Percentiles rank a stretch among this genome's conserved stretches.
phyloP scores from a whole-genome alignment of 2,329 filamentous ascomycete genomes.

The Alternaria gaisen region DNA sequence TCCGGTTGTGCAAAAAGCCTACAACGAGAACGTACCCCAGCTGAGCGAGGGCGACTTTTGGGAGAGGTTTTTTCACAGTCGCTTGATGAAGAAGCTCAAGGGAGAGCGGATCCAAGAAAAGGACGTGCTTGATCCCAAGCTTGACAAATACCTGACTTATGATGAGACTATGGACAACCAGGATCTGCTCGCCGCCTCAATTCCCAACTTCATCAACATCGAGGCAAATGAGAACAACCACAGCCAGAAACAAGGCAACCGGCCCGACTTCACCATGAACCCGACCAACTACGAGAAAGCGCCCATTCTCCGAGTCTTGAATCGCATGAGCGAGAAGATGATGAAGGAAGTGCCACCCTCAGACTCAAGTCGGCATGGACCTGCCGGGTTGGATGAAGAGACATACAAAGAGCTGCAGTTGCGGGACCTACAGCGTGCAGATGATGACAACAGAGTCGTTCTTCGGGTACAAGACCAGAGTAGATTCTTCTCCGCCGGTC shows the following conservation, averaged over 20 bases:
- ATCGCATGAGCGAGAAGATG: slow-evolving; percentile 91
- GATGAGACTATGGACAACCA: slow-evolving; percentile 66
- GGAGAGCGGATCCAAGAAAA: slow-evolving; percentile 84
- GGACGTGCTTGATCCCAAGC: slow-evolving; percentile 78
- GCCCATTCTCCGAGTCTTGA: slow-evolving; percentile 87
- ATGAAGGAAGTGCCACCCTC: slow-evolving; percentile 85
- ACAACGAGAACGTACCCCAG: slow-evolving; percentile 86
- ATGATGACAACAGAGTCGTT: slow-evolving; percentile 78
- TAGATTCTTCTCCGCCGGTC: slow-evolving; percentile 73
- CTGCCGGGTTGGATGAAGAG: slow-evolving; percentile 74
- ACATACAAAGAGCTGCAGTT: slow-evolving; percentile 79
- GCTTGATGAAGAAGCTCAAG: slow-evolving; percentile 87
- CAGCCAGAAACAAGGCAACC: slow-evolving; percentile 85
- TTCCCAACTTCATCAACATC: slow-evolving; percentile 90
- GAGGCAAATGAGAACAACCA: slow-evolving; percentile 96
- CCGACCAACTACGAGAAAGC: slow-evolving; percentile 77
- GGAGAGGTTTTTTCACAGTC: slow-evolving; percentile 91
- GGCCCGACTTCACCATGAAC: slow-evolving; percentile 89
- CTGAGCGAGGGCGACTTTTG: slow-evolving; percentile 85
- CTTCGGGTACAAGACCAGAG: slow-evolving; percentile 90
- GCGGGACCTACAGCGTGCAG: slow-evolving; percentile 79
- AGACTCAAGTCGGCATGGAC: slow-evolving; percentile 72
- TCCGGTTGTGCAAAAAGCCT: slow-evolving; percentile 86
- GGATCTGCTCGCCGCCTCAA: slow-evolving; percentile 64
- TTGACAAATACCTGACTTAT: slow-evolving; percentile 84